These are phyloP conservation scores for Penicillium simplicissimum DNA, from an alignment of 495 filamentous ascomycete species.

Conservation along the genomic window DNA sequence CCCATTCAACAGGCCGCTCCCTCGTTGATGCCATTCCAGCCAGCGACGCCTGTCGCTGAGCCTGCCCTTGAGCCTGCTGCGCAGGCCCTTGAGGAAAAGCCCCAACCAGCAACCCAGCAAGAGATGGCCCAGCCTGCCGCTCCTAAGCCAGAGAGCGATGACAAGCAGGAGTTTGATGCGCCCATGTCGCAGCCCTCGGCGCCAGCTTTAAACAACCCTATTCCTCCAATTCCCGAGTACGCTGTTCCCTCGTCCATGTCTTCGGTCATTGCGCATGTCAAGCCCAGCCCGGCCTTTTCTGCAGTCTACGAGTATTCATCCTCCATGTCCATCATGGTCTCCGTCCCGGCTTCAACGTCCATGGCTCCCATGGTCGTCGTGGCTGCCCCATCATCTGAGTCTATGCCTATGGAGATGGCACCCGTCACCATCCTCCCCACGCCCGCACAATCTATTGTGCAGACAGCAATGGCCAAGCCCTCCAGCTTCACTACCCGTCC, in stretches of 20 bases:
- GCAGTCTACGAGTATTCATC: background rate
- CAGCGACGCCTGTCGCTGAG: background rate
- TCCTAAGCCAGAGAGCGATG: background rate
- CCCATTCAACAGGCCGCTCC: conserved; percentile 3
- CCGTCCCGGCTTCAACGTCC: background rate
- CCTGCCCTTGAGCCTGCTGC: too few species aligned
- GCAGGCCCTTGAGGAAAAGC: background rate
- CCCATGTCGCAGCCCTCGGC: background rate
- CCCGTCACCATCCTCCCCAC: conserved; percentile 2
- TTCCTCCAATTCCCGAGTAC: conserved; percentile 2
- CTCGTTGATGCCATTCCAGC: background rate
- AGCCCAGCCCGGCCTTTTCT: background rate
- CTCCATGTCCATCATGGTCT: background rate
- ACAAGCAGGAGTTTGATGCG: background rate
- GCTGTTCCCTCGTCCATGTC: conserved; percentile 4
- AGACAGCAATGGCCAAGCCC: conserved; percentile 6
- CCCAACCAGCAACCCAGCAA: background rate
- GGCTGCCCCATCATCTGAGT: background rate
- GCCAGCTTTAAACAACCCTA: background rate
- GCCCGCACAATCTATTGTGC: background rate
- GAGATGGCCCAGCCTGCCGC: background rate
- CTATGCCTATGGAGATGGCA: conserved; percentile 2
- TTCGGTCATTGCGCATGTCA: conserved; percentile 4
- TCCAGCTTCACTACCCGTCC: background rate
- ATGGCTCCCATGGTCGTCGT: conserved; percentile 1